A percentile compares a stretch with the other conserved stretches of the same genome.
Evolutionary conservation across 2,329 filamentous ascomycete species (phyloP).

Genomic region (Didymella sp.): DNA sequence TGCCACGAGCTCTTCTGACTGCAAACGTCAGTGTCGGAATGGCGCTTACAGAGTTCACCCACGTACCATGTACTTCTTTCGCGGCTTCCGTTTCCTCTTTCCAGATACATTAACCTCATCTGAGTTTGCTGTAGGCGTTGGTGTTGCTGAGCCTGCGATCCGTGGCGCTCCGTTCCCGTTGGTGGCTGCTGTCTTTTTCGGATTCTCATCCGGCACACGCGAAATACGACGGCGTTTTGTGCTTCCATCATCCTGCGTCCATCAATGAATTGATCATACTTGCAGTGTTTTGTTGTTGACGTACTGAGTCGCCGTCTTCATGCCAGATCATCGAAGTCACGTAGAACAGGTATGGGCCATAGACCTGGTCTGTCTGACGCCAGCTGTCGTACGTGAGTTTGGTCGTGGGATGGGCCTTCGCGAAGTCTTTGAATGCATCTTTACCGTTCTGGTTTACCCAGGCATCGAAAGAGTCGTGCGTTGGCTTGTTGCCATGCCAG

Average conservation of each 20-base stretch:
- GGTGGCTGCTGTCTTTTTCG: conserved; percentile 35
- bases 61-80: conserved; percentile 41
- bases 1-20: conserved; percentile 44
- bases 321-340: conserved; percentile 40
- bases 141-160: conserved; percentile 24
- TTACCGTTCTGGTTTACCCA: conserved; percentile 12
- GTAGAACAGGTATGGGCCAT: conserved; percentile 42
- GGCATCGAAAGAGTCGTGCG: conserved; percentile 8
- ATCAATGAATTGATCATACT: conserved; percentile 25
- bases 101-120: conserved; percentile 31
- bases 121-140: conserved; percentile 24
- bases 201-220: conserved; percentile 31
- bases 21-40: conserved; percentile 19
- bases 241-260: conserved; percentile 36
- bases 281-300: conserved; percentile 13
- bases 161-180: conserved; percentile 35
- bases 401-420: conserved; percentile 29
- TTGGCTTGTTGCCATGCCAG: conserved; percentile 3
- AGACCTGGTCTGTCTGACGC: conserved; percentile 36
- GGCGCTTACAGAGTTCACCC: not conserved
- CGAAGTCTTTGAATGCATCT: conserved; percentile 34
- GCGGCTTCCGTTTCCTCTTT: conserved; percentile 40
- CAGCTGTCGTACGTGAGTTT: conserved; percentile 43
- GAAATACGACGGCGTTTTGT: conserved; percentile 27
- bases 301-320: conserved; percentile 39